Evolutionary conservation across 2,329 filamentous ascomycete genomes (phyloP).

Genomic region (Alternaria dauci): DNA sequence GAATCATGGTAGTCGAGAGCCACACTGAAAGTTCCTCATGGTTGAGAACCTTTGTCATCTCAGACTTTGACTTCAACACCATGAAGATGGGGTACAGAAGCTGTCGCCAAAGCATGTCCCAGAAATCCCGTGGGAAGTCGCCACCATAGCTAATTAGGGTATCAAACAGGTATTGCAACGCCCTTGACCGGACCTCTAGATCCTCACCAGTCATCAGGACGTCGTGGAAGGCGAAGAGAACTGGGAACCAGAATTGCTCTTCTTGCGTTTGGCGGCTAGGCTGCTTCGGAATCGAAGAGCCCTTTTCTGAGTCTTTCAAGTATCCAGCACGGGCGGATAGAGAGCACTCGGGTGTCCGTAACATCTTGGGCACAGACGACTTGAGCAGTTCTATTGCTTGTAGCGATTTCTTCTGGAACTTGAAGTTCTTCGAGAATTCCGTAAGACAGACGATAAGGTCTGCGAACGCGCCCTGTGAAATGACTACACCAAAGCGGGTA

Average conservation of each 20-base stretch:
- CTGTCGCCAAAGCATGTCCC: constrained; percentile 98
- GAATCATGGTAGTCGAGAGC: constrained; percentile 99
- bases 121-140: constrained; percentile 92
- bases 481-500: constrained; percentile 92
- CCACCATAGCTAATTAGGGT: constrained; percentile 88
- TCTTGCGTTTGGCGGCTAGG: constrained; percentile 86
- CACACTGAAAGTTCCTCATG: constrained; percentile 98
- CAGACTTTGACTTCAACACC: constrained; percentile 93
- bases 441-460: constrained; percentile 96
- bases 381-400: constrained; percentile 96
- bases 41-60: constrained; percentile 94
- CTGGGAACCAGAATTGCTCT: constrained; percentile 98
- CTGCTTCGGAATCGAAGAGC: constrained; percentile 65
- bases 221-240: constrained; percentile 97
- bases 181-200: constrained; percentile 87
- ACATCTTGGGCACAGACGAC: constrained; percentile 91
- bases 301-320: constrained; percentile 58
- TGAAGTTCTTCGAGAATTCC: constrained; percentile 98
- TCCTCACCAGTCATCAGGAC: constrained; percentile 99
- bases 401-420: constrained; percentile 97
- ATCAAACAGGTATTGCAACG: constrained; percentile 96
- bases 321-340: constrained; percentile 72
- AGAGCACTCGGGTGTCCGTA: constrained; percentile 93
- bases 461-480: constrained; percentile 94
- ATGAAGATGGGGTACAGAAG: constrained; percentile 98